Evolutionary conservation across 495 filamentous ascomycete genomes (phyloP), one percentile per base, ranked within the genome.

Genomic region (Neurospora tetrasperma): DNA sequence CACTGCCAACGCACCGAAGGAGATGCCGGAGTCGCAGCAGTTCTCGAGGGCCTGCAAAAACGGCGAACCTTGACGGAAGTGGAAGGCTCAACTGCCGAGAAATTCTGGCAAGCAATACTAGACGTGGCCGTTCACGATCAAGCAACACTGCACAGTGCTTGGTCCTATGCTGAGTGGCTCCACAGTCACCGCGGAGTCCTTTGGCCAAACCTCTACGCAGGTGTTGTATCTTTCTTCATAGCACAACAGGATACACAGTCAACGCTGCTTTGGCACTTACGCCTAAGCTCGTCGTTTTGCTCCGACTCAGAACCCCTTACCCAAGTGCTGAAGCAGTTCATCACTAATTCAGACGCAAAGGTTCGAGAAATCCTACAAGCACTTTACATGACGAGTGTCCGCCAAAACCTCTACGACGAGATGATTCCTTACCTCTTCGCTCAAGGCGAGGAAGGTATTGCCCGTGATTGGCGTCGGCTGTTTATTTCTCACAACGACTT

Each of bases 31-130:
- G 86, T 89, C 4, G 42, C 54, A 12, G 70, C 72, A 6, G 76
- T 84, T 16, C 79, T 82, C 76, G 78, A 78, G 43, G 80, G 75
- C 11, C 73, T 83, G 38, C 77, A 77, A 73, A 73, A 75, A 20
- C 80, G 82, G 42, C 77, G 78, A 70, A 42, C 74, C 9, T 66
- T 83, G 46, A 69, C 72, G 40, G 74, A 79, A 42, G 73, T 79
- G 11, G 39, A 78, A 16, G 75, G 74, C 23, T 75, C 76, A 5
- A 69, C 77, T 40, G 80, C 82, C 31, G 31, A 82, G 18, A 82
- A 83, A 44, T 90, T 94, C 44, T 96, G 90, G 88, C 79, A 85
- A 70, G 88, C 86, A 4, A 80, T 94, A 72, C 84, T 85, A 31
- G 74, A 79, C 12, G 82, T 85, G 23, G 79, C 80, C 3, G 72